A percentile compares a stretch with the other conserved stretches of the same genome.
Evolutionary conservation across 345 rosid species (phyloP).

Genomic region (Pugionium cornutum): DNA sequence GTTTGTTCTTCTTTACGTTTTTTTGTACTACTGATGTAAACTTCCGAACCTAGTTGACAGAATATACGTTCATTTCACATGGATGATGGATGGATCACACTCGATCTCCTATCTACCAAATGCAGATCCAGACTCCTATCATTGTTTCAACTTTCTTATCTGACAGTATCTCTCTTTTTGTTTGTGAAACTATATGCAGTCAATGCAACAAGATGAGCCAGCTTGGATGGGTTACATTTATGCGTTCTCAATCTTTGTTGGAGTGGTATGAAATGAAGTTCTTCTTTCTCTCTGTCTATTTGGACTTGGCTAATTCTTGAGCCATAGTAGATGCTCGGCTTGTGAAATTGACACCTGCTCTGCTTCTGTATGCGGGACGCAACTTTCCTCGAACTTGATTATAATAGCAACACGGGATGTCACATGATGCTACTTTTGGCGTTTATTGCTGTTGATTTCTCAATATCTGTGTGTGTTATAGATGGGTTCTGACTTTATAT

Average conservation of each 20-base stretch:
- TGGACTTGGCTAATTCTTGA: conserved; percentile 3
- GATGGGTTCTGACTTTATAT: conserved; percentile 3
- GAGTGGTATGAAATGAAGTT: conserved; percentile 37
- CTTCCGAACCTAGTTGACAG: conserved; percentile 6
- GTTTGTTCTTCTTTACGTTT: conserved; percentile 42
- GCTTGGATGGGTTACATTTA: conserved; percentile 88
- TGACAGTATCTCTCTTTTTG: conserved; percentile 30
- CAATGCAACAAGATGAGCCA: conserved; percentile 95
- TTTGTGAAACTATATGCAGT: conserved; percentile 55
- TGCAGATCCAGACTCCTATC: conserved; percentile 9
- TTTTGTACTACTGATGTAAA: conserved; percentile 7
- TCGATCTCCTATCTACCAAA: background rate
- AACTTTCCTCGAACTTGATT: background rate
- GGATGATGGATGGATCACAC: background rate
- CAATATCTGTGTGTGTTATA: background rate
- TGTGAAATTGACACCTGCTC: conserved; percentile 6
- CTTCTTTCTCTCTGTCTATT: conserved; percentile 5
- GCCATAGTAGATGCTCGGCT: conserved; percentile 2
- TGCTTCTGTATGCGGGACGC: conserved; percentile 11
- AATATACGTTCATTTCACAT: conserved; percentile 11
- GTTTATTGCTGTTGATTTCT: conserved; percentile 4
- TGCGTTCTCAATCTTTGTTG: conserved; percentile 40
- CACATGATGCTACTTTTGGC: background rate
- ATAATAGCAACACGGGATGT: background rate
- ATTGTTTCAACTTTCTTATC: conserved; percentile 17